Evolutionary conservation across 2,329 filamentous ascomycete genomes (phyloP).

Genomic region (Coniella lustricola): DNA sequence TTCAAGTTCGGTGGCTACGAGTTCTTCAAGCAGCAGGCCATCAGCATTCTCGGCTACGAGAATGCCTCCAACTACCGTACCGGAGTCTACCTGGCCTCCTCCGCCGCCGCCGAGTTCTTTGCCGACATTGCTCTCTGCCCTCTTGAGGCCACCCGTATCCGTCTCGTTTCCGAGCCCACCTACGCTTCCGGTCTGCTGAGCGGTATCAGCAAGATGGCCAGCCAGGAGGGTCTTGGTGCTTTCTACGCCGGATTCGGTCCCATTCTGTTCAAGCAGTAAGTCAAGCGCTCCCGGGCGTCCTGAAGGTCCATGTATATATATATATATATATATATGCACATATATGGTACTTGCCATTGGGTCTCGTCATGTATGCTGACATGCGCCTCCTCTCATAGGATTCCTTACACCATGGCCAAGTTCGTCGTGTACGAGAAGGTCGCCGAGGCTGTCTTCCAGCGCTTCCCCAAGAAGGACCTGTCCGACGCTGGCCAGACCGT

Average conservation of each 20-base stretch:
- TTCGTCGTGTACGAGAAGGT: conserved; percentile 23
- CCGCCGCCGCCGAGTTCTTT: conserved; percentile 60
- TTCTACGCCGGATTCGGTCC: conserved; percentile 91
- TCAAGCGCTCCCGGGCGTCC: conserved; percentile 20
- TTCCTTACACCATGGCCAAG: conserved; percentile 22
- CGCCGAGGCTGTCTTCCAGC: conserved; percentile 16
- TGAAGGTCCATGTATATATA: too few species aligned
- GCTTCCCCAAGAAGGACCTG: conserved; percentile 23
- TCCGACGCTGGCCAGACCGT: conserved; percentile 35
- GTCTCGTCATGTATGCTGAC: not conserved
- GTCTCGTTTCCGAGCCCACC: conserved; percentile 80
- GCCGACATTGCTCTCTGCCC: conserved; percentile 82
- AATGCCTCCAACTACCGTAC: conserved; percentile 72
- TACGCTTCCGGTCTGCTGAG: conserved; percentile 74
- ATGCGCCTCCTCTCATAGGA: conserved; percentile 11
- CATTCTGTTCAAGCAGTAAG: conserved; percentile 74
- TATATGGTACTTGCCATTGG: not conserved
- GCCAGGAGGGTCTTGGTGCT: conserved; percentile 73
- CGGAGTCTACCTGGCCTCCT: conserved; percentile 69
- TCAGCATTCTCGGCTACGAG: conserved; percentile 73
- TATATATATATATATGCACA: too few species aligned
- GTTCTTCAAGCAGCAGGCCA: conserved; percentile 90
- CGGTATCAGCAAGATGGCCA: conserved; percentile 77
- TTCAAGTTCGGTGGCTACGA: conserved; percentile 95
- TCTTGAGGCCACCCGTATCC: conserved; percentile 88